These are phyloP conservation scores for Lachnellula cervina DNA, from an alignment of 2,329 filamentous ascomycete species.

Conservation along the genomic window DNA sequence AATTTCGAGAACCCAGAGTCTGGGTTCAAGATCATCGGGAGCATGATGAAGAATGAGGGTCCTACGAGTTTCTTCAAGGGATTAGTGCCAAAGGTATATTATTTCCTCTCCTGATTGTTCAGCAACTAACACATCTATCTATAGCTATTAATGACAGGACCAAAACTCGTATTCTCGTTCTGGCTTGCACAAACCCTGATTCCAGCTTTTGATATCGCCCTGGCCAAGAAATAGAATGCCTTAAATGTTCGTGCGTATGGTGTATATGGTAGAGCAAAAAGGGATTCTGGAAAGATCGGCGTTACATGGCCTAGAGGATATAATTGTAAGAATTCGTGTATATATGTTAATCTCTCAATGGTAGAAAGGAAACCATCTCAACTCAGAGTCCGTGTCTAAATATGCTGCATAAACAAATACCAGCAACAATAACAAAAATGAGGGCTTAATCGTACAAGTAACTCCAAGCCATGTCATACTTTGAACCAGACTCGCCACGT, in stretches of 20 bases:
- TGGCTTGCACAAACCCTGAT: conserved; percentile 99
- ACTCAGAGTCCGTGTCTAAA: neutral
- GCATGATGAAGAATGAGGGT: conserved; percentile 92
- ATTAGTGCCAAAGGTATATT: conserved; percentile 74
- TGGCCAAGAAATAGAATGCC: conserved; percentile 27
- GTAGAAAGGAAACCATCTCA: neutral
- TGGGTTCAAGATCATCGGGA: conserved; percentile 83
- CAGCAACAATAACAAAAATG: no score
- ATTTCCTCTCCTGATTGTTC: neutral
- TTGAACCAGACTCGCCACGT: no score
- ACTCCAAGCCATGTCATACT: no score
- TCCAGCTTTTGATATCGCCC: conserved; percentile 70
- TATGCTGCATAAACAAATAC: neutral
- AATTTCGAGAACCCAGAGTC: conserved; percentile 98
- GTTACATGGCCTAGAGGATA: neutral
- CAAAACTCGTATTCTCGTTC: conserved; percentile 99
- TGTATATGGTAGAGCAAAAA: conserved; percentile 11
- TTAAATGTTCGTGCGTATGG: conserved; percentile 1
- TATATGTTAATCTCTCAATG: neutral
- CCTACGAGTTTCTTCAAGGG: conserved; percentile 93
- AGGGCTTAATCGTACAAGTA: no score
- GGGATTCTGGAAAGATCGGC: conserved; percentile 5
- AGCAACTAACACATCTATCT: conserved; percentile 13
- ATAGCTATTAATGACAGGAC: conserved; percentile 92
- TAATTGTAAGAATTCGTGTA: conserved; percentile 7